A percentile compares a stretch with the other conserved stretches of the same genome.
These are phyloP conservation scores for Brassica hybrid DNA, from an alignment of 441 rosid genomes.

Conservation along the genomic window DNA sequence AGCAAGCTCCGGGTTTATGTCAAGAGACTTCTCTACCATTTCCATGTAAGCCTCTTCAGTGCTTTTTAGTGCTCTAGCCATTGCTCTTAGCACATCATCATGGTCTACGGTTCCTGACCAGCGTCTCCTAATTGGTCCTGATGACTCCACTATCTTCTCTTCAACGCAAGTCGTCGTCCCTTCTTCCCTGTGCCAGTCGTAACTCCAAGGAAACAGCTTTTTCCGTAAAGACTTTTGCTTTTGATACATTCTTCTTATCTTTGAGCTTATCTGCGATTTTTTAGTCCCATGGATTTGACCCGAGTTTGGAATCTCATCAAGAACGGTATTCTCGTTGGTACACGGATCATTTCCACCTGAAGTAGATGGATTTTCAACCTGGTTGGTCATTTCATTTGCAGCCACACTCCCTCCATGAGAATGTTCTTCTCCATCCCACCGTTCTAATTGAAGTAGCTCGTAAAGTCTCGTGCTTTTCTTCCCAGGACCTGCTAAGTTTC, in stretches of 20 bases:
- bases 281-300: conserved; percentile 56
- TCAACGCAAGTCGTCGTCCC: conserved; percentile 45
- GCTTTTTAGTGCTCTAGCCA: conserved; percentile 72
- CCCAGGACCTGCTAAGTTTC: conserved; percentile 59
- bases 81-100: conserved; percentile 82
- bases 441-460: conserved; percentile 88
- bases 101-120: conserved; percentile 79
- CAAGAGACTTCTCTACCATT: conserved; percentile 89
- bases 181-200: conserved; percentile 96
- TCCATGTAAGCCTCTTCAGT: conserved; percentile 93
- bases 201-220: conserved; percentile 96
- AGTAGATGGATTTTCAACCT: conserved; percentile 68
- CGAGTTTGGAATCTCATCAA: conserved; percentile 47
- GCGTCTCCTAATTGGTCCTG: conserved; percentile 80
- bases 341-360: conserved; percentile 65
- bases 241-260: conserved; percentile 68
- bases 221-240: conserved; percentile 88
- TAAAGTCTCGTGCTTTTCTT: conserved; percentile 84
- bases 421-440: conserved; percentile 50
- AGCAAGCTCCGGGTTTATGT: conserved; percentile 88
- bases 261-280: conserved; percentile 68
- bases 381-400: conserved; percentile 42
- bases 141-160: conserved; percentile 66
- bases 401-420: conserved; percentile 44
- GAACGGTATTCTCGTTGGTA: conserved; percentile 42